Conservation (phyloP, 208 protist genomes). For the Trypanosoma caninum region DNA sequence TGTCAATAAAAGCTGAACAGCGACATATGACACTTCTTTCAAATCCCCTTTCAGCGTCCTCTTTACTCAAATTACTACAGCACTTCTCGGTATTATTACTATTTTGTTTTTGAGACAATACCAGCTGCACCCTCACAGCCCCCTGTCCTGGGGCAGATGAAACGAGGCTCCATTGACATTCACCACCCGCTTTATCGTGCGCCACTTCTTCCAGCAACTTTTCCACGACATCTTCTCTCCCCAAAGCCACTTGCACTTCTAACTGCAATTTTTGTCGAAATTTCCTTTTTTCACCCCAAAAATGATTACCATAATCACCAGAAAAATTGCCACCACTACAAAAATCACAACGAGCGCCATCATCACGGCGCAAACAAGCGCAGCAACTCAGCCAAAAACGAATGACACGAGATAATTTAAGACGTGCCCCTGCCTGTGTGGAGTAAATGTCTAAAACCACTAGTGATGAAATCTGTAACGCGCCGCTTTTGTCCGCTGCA, state of each 20-base stretch:
- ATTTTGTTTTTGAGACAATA: too few species aligned
- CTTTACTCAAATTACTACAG: too few species aligned
- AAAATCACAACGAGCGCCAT: background rate
- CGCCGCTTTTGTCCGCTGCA: background rate
- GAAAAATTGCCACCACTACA: background rate
- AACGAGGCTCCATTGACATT: slow-evolving; percentile 17
- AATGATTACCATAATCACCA: background rate
- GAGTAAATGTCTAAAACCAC: slow-evolving; percentile 37
- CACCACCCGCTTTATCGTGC: background rate
- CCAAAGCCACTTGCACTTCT: slow-evolving; percentile 19
- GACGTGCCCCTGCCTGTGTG: slow-evolving; percentile 1
- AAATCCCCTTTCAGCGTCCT: background rate
- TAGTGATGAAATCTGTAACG: slow-evolving; percentile 1
- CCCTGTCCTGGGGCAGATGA: slow-evolving; percentile 3
- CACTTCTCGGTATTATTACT: too few species aligned
- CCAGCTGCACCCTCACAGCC: slow-evolving; percentile 14
- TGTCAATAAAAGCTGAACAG: slow-evolving; percentile 14
- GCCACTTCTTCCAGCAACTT: slow-evolving; percentile 2
- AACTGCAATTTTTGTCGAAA: background rate
- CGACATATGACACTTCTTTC: slow-evolving; percentile 1
- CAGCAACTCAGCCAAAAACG: slow-evolving; percentile 13
- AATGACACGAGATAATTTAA: slow-evolving; percentile 39
- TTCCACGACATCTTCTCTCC: slow-evolving; percentile 17
- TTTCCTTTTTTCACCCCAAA: background rate
- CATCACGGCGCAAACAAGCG: background rate